Conservation (phyloP, 768 basidiomycete species). For the Coprinopsis sp. region DNA sequence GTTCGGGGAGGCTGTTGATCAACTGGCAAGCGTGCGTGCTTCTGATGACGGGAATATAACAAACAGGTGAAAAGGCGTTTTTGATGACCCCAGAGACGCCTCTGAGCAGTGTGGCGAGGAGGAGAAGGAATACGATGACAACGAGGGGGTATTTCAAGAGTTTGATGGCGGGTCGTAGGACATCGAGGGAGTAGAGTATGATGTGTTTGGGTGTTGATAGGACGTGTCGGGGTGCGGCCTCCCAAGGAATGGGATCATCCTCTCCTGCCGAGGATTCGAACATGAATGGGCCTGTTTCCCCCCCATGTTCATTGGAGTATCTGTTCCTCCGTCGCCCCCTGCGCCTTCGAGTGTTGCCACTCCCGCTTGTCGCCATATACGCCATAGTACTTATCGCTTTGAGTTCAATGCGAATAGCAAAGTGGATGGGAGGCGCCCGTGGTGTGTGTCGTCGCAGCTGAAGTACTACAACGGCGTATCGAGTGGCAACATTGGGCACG, state of each 20-base stretch:
- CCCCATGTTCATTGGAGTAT: no score
- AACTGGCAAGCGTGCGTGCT: conserved; percentile 39
- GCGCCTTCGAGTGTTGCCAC: no score
- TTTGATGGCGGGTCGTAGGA: conserved; percentile 42
- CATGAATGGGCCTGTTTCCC: no score
- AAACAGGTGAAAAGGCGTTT: conserved; percentile 52
- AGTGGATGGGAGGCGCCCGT: no score
- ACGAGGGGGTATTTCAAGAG: conserved; percentile 55
- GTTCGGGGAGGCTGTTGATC: conserved; percentile 1
- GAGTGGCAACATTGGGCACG: no score
- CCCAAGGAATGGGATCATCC: background rate
- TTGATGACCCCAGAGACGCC: conserved; percentile 39
- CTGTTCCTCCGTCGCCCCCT: no score
- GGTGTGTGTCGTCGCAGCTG: no score
- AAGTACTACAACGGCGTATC: no score
- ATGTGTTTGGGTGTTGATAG: background rate
- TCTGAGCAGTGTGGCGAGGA: conserved; percentile 42
- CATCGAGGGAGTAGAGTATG: conserved; percentile 38
- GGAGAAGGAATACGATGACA: conserved; percentile 45
- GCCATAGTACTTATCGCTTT: no score
- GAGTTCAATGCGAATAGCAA: no score
- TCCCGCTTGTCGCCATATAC: no score
- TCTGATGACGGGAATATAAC: conserved; percentile 57
- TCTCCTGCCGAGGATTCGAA: no score
- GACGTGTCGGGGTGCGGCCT: background rate